Evolutionary conservation across 805 yeast genomes (phyloP).

Genomic region (Candida mattraensis): DNA sequence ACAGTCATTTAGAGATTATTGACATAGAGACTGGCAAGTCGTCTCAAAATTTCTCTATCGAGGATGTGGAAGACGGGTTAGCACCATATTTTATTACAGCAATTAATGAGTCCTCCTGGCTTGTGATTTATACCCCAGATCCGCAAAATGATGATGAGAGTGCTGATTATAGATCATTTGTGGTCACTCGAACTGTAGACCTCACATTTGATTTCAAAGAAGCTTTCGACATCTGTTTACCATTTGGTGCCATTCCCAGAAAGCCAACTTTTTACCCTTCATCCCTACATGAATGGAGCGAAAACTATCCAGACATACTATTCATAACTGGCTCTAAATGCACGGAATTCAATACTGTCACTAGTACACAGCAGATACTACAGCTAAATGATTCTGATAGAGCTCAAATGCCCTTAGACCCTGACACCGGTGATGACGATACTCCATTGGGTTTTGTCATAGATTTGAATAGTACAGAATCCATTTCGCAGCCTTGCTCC

Average conservation of each 20-base stretch:
- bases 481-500: conserved; percentile 52
- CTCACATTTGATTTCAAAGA: conserved; percentile 22
- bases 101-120: conserved; percentile 10
- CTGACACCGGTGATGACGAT: conserved; percentile 63
- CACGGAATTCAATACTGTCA: conserved; percentile 55
- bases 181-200: conserved; percentile 4
- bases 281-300: conserved; percentile 42
- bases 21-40: conserved; percentile 4
- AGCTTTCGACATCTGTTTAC: conserved; percentile 35
- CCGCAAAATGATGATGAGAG: conserved; percentile 16
- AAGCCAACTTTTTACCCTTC: conserved; percentile 45
- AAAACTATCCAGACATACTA: conserved; percentile 32
- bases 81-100: conserved; percentile 10
- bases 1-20: conserved; percentile 8
- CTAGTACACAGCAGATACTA: conserved; percentile 38
- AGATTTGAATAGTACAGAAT: conserved; percentile 49
- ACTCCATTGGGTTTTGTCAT: conserved; percentile 69
- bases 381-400: conserved; percentile 68
- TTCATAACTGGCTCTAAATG: conserved; percentile 63
- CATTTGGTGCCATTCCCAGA: conserved; percentile 52
- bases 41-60: conserved; percentile 1
- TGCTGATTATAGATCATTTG: conserved; percentile 14
- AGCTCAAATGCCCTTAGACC: conserved; percentile 73
- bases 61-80: conserved; percentile 9
- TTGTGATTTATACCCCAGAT: conserved; percentile 16